A percentile compares a stretch with the other conserved stretches of the same genome.
phyloP scores from a whole-genome alignment of 768 basidiomycete genomes.

The Psilocybe sp. region DNA sequence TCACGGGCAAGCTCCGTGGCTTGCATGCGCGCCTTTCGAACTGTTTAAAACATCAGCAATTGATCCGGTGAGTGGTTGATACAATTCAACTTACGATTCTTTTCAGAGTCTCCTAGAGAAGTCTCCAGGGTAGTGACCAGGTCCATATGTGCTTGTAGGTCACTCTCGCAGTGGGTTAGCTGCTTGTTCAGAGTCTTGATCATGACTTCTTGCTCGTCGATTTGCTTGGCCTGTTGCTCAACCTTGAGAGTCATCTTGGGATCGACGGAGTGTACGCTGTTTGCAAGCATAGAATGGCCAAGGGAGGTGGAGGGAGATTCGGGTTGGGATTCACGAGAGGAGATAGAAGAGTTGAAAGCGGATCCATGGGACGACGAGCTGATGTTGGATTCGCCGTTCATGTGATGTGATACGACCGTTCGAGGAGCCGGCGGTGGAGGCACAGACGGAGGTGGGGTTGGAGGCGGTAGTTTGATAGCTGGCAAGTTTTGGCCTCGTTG shows the following conservation, averaged over 20 bases:
- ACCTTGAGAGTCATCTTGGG: constrained; percentile 54
- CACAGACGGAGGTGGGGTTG: constrained; percentile 82
- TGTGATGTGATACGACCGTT: constrained; percentile 27
- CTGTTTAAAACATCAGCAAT: constrained; percentile 32
- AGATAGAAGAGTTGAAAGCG: constrained; percentile 50
- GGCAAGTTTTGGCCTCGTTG: constrained; percentile 58
- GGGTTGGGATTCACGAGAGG: constrained; percentile 67
- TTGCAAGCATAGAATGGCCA: constrained; percentile 40
- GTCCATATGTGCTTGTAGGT: constrained; percentile 90
- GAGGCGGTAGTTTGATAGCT: constrained; percentile 77
- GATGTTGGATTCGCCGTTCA: constrained; percentile 47
- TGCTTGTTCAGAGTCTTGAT: constrained; percentile 94
- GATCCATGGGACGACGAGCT: constrained; percentile 66
- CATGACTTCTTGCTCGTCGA: constrained; percentile 87
- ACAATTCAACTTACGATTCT: constrained; percentile 67
- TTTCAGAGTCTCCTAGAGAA: constrained; percentile 88
- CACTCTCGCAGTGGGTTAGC: constrained; percentile 87
- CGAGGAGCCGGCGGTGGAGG: constrained; percentile 82
- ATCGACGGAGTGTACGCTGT: constrained; percentile 43
- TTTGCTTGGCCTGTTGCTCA: constrained; percentile 70
- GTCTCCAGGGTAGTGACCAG: constrained; percentile 81
- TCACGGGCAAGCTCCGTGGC: constrained; percentile 87
- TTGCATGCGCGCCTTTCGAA: constrained; percentile 92
- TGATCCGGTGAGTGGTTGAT: not conserved
- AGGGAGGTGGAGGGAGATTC: constrained; percentile 71